Evolutionary conservation across 257 asterid genomes (phyloP).

Genomic region (Vinca minor): DNA sequence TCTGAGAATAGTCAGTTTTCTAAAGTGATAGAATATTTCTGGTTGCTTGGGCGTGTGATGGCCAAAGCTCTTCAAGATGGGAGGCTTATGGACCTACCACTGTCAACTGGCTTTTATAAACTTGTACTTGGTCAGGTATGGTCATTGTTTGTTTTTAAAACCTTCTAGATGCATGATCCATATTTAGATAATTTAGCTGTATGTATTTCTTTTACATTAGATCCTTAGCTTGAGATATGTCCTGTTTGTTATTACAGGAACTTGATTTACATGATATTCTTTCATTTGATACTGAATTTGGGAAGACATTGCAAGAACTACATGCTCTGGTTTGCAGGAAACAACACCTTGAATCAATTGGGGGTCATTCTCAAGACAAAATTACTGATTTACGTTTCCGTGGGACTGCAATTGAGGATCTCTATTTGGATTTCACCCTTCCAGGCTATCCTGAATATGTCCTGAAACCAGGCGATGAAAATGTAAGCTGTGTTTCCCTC

Average conservation of each 20-base stretch:
- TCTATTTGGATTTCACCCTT: constrained; percentile 84
- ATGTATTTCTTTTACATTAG: background rate
- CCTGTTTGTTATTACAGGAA: constrained; percentile 39
- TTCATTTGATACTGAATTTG: constrained; percentile 72
- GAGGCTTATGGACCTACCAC: constrained; percentile 88
- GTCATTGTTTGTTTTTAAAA: background rate
- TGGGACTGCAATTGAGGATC: constrained; percentile 81
- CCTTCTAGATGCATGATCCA: background rate
- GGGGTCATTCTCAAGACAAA: constrained; percentile 34
- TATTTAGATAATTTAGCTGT: too few relatives aligned
- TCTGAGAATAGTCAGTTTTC: constrained; percentile 60
- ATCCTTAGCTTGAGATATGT: background rate
- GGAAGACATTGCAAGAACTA: constrained; percentile 78
- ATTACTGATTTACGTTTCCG: constrained; percentile 44
- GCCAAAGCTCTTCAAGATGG: constrained; percentile 99
- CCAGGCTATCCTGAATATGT: constrained; percentile 90
- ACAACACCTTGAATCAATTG: constrained; percentile 52
- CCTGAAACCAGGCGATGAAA: constrained; percentile 58
- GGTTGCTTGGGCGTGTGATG: constrained; percentile 87
- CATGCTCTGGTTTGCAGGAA: constrained; percentile 81
- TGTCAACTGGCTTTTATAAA: constrained; percentile 76
- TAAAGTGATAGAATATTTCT: constrained; percentile 62
- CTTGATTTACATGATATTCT: constrained; percentile 83
- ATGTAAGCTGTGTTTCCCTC: constrained; percentile 30
- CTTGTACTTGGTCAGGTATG: constrained; percentile 84